These are phyloP conservation scores for Cercospora sojina DNA, from an alignment of 2,329 filamentous ascomycete genomes.

Conservation along the genomic window DNA sequence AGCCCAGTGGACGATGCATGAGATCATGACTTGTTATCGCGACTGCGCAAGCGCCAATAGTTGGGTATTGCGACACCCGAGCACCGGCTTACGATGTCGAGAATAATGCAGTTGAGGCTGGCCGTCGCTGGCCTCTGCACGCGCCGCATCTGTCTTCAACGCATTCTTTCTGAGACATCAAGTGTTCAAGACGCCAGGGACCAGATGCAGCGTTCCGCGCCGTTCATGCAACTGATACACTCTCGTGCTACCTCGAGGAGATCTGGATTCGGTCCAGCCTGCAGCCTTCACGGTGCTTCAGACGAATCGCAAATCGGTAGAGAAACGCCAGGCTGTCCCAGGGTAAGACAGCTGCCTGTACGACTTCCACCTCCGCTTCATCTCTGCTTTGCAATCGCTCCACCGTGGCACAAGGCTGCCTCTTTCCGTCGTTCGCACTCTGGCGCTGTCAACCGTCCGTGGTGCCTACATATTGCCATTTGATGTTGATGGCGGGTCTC, in stretches of 20 bases:
- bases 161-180: constrained; percentile 21
- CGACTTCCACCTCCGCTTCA: constrained; percentile 13
- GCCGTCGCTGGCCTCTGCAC: neutral
- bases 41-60: constrained; percentile 6
- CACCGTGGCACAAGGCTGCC: constrained; percentile 14
- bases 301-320: constrained; percentile 15
- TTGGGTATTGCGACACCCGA: neutral
- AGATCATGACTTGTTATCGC: constrained; percentile 4
- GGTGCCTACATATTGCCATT: neutral
- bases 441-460: constrained; percentile 28
- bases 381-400: constrained; percentile 12
- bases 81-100: neutral
- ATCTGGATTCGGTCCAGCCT: constrained; percentile 19
- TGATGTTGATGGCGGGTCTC: constrained; percentile 41
- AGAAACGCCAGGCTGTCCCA: constrained; percentile 1
- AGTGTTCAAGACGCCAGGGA: constrained; percentile 18
- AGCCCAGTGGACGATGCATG: constrained; percentile 1
- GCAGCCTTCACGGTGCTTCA: constrained; percentile 11
- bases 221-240: constrained; percentile 16
- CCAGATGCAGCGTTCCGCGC: constrained; percentile 10
- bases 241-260: constrained; percentile 12
- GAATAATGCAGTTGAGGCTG: constrained; percentile 6
- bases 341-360: constrained; percentile 17
- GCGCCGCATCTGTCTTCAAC: constrained; percentile 16
- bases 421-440: neutral